phyloP scores from a whole-genome alignment of 345 rosid genomes.

The Eucalyptus regnans region DNA sequence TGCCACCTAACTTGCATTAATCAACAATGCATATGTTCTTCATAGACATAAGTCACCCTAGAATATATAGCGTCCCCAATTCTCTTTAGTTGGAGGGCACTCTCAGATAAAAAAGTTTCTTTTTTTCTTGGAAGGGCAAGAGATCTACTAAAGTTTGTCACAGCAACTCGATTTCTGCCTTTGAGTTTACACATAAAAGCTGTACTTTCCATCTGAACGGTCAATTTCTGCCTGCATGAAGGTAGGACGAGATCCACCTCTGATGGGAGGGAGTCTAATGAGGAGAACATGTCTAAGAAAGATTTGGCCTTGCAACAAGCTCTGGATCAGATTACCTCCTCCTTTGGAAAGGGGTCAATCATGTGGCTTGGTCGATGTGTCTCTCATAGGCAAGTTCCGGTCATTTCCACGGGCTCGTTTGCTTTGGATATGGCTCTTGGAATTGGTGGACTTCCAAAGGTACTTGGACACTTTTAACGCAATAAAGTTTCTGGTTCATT shows the following conservation, averaged over 20 bases:
- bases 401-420: slow-evolving; percentile 85
- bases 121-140: neutral
- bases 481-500: neutral
- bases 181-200: neutral
- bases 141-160: neutral
- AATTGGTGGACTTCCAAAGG: slow-evolving; percentile 94
- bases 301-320: slow-evolving; percentile 84
- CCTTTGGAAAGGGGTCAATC: slow-evolving; percentile 85
- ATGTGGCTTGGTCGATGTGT: slow-evolving; percentile 85
- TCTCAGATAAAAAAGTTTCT: neutral
- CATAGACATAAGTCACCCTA: neutral
- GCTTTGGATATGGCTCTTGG: slow-evolving; percentile 79
- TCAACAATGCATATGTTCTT: neutral
- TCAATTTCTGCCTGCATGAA: slow-evolving; percentile 5
- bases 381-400: slow-evolving; percentile 57
- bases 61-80: neutral
- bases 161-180: neutral
- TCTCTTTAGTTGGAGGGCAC: neutral
- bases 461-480: neutral
- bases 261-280: slow-evolving; percentile 62
- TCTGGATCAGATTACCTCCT: slow-evolving; percentile 67
- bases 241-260: slow-evolving; percentile 61
- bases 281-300: slow-evolving; percentile 65
- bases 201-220: neutral
- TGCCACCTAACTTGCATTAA: neutral